Conservation (phyloP, 768 basidiomycete genomes). For the Rickenella mellea region DNA sequence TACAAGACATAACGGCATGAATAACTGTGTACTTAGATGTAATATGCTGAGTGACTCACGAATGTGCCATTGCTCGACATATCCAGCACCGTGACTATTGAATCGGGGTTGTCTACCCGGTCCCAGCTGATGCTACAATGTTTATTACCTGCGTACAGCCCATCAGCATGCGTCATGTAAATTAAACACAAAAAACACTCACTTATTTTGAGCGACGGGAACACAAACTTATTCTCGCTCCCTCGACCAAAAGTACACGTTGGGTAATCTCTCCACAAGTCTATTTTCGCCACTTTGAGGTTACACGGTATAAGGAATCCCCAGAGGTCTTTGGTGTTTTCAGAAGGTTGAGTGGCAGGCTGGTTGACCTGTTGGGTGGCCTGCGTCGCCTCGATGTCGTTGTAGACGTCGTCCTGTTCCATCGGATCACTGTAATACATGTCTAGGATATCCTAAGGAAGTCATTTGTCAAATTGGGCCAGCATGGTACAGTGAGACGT, state of each 20-base stretch:
- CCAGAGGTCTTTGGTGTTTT: conserved; percentile 44
- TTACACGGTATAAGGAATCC: conserved; percentile 64
- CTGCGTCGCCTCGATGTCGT: conserved; percentile 31
- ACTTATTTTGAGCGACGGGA: conserved; percentile 73
- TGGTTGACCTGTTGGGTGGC: conserved; percentile 28
- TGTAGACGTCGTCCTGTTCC: not conserved
- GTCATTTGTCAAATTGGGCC: no score
- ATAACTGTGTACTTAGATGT: no score
- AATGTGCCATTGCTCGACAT: conserved; percentile 68
- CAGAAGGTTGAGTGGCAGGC: conserved; percentile 5
- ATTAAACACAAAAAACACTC: conserved; percentile 24
- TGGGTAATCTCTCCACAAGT: conserved; percentile 47
- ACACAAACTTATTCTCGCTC: conserved; percentile 38
- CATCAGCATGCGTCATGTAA: conserved; percentile 12
- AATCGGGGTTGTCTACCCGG: conserved; percentile 29
- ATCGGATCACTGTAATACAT: conserved; percentile 1
- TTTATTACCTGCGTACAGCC: conserved; percentile 35
- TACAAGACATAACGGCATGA: no score
- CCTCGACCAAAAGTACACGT: conserved; percentile 49
- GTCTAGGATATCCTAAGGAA: no score
- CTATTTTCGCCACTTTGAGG: conserved; percentile 39
- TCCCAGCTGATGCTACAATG: conserved; percentile 58
- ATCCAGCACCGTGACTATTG: conserved; percentile 43
- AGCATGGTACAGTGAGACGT: no score
- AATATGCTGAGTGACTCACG: no score